These are phyloP conservation scores for Neurospora discreta DNA, from an alignment of 495 filamentous ascomycete species.

Conservation along the genomic window DNA sequence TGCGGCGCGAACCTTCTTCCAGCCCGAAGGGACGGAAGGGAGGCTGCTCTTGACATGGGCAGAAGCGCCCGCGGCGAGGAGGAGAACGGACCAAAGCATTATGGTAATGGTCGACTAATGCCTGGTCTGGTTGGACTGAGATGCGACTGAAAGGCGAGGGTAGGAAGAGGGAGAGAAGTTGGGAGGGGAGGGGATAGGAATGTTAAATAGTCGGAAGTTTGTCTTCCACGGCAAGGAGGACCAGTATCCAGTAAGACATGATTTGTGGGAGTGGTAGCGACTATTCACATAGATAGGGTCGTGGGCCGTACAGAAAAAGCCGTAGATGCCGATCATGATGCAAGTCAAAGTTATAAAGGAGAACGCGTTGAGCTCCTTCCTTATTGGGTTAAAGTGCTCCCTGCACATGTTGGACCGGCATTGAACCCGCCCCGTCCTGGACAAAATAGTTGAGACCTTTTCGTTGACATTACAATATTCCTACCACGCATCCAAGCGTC, in stretches of 20 bases:
- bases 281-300: neutral
- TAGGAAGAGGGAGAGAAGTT: neutral
- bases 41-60: conserved; percentile 39
- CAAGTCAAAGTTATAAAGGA: neutral
- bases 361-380: neutral
- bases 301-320: neutral
- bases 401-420: neutral
- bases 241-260: too few relatives aligned
- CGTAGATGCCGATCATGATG: neutral
- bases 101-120: conserved; percentile 5
- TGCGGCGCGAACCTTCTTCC: conserved; percentile 26
- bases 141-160: neutral
- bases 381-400: neutral
- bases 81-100: conserved; percentile 18
- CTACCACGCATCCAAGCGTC: too few relatives aligned
- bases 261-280: neutral
- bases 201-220: neutral
- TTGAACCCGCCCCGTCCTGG: neutral
- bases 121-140: neutral
- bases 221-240: too few relatives aligned
- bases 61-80: conserved; percentile 30
- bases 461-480: too few relatives aligned
- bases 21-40: conserved; percentile 33
- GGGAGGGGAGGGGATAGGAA: neutral
- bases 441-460: too few relatives aligned